phyloP scores from a whole-genome alignment of 2,329 filamentous ascomycete genomes.

The Metarhizium sp. region DNA sequence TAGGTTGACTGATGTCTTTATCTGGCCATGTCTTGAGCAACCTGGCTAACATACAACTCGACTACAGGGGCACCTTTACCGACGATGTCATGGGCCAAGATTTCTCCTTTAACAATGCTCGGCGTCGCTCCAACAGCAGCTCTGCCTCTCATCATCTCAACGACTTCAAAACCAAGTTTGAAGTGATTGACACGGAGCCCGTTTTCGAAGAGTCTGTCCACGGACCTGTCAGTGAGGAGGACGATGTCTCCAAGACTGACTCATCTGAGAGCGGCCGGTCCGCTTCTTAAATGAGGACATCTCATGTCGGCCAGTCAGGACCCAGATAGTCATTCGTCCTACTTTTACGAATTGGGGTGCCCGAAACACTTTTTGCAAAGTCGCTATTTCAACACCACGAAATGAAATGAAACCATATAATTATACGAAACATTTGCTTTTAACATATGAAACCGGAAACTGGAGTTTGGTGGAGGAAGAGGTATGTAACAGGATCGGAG shows the following conservation, averaged over 20 bases:
- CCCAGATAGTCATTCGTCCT: constrained; percentile 13
- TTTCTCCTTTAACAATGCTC: constrained; percentile 76
- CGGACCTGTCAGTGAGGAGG: constrained; percentile 51
- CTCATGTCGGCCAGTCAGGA: constrained; percentile 4
- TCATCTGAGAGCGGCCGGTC: constrained; percentile 52
- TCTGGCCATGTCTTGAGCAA: not conserved
- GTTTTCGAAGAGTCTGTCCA: constrained; percentile 85
- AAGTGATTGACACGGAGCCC: constrained; percentile 78
- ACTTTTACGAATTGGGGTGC: not conserved
- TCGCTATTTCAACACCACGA: not conserved
- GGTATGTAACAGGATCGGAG: constrained; percentile 6
- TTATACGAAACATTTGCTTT: constrained; percentile 7
- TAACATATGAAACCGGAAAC: not conserved
- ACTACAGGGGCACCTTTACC: constrained; percentile 65
- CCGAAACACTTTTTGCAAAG: not conserved
- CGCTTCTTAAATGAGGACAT: constrained; percentile 35
- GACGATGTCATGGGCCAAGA: constrained; percentile 77
- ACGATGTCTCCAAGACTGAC: constrained; percentile 47
- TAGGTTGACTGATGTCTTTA: constrained; percentile 35
- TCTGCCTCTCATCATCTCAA: constrained; percentile 58
- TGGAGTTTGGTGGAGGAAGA: constrained; percentile 2
- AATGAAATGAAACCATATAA: constrained; percentile 12
- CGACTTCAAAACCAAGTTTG: constrained; percentile 95
- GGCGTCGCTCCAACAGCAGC: constrained; percentile 89
- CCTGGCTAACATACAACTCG: not conserved